Conservation (phyloP, 257 asterid genomes). For the Scutellaria minor region DNA sequence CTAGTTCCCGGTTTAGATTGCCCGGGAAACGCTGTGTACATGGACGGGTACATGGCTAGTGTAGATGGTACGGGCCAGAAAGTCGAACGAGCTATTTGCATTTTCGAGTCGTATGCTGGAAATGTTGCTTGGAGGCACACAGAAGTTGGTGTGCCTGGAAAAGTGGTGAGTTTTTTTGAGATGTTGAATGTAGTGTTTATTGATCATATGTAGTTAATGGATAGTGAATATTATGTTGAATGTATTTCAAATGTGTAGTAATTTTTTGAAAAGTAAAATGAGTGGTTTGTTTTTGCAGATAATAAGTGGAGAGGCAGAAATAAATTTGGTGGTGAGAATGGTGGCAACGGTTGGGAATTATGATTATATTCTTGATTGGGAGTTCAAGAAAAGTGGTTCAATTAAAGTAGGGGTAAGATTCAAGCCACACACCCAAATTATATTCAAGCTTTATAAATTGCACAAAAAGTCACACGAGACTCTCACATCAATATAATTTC, state of each 20-base stretch:
- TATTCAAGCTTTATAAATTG: too few relatives aligned
- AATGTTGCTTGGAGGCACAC: constrained; percentile 79
- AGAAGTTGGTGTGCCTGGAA: constrained; percentile 69
- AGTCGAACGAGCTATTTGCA: constrained; percentile 56
- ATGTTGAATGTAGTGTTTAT: not conserved
- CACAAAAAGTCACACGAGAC: too few relatives aligned
- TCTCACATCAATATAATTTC: too few relatives aligned
- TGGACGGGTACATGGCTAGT: constrained; percentile 67
- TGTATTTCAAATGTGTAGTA: too few relatives aligned
- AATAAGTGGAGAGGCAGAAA: constrained; percentile 57
- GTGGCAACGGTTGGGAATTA: constrained; percentile 77
- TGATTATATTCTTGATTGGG: constrained; percentile 82
- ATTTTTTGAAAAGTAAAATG: too few relatives aligned
- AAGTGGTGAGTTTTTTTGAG: constrained; percentile 43
- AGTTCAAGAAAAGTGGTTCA: constrained; percentile 75
- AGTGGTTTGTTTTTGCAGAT: constrained; percentile 41
- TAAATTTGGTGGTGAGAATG: constrained; percentile 69
- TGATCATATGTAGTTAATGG: too few relatives aligned
- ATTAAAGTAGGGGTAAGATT: constrained; percentile 65
- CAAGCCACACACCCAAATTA: too few relatives aligned
- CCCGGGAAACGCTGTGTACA: constrained; percentile 57
- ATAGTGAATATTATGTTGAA: too few relatives aligned
- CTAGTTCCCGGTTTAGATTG: constrained; percentile 65
- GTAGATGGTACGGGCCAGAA: constrained; percentile 51
- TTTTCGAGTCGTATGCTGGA: constrained; percentile 58